phyloP scores from a whole-genome alignment of 2,329 filamentous ascomycete species.

The Westerdykella sp. region DNA sequence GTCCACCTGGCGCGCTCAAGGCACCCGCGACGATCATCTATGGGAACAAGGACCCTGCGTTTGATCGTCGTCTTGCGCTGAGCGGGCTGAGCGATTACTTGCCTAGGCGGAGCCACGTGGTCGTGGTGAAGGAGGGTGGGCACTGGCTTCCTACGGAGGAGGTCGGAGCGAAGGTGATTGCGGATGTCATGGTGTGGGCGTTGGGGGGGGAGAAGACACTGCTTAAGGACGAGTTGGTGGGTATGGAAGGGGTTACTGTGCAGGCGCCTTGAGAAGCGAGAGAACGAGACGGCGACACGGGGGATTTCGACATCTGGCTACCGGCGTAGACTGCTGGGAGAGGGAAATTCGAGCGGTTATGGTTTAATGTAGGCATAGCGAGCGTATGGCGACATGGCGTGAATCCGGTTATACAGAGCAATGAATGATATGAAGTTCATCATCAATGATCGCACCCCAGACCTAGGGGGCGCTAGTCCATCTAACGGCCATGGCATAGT shows the following conservation, averaged over 20 bases:
- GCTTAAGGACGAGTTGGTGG: conserved; percentile 15
- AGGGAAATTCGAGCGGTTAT: no score
- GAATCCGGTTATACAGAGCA: no score
- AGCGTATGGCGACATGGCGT: no score
- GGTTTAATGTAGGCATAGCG: no score
- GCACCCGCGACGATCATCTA: conserved; percentile 50
- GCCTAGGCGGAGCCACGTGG: conserved; percentile 44
- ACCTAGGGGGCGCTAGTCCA: no score
- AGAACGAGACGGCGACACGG: no score
- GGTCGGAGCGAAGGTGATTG: conserved; percentile 39
- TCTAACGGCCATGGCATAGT: no score
- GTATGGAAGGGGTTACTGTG: conserved; percentile 16
- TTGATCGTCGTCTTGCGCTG: conserved; percentile 45
- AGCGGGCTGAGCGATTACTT: conserved; percentile 51
- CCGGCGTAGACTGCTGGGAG: no score
- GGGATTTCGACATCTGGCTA: no score
- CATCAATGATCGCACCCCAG: no score
- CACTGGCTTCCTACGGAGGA: conserved; percentile 50
- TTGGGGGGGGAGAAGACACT: conserved; percentile 14
- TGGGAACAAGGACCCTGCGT: conserved; percentile 48
- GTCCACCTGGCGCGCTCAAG: conserved; percentile 43
- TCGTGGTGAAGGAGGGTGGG: conserved; percentile 45
- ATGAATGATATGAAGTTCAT: no score
- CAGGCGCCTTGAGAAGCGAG: no score
- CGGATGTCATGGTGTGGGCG: conserved; percentile 33